Evolutionary conservation across 2,329 filamentous ascomycete genomes (phyloP), one percentile per base, ranked within the genome.

Genomic region (Boeremia lycopersici): DNA sequence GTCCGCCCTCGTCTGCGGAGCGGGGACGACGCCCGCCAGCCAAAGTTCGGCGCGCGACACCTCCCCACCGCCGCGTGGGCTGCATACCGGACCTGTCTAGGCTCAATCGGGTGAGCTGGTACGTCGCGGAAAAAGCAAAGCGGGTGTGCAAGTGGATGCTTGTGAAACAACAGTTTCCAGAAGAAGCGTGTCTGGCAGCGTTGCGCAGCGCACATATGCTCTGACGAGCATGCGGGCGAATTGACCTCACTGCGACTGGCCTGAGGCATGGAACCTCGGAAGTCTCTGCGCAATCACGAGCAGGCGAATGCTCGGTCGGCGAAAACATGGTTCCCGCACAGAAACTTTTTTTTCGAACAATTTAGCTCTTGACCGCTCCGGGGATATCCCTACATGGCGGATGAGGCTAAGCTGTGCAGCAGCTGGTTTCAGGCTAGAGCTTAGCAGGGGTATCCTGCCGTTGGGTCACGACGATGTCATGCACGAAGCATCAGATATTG

Each of bases 401-500:
- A 65, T 63, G 65, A 67, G 66, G 67, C 70, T 71, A 72, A 65
- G 64, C 62, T 43, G 57, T 56, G 60, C 64, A 67, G 59, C 44
- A 42, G 52, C 31, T 31, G 28, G 43, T 53, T 57, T 48, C 59
- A 62, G 60, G 40, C 60, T 63, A 69, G 67, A 56, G 19, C 19
- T 23, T 23, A 23, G 33, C 33, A 61, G 69, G 61, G 29, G 30
- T 61, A 45, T 23, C 60, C 60, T 65, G 65, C 17, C 56, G 57
- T 58, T 64, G 62, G 62, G 60, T 55, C 64, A 48, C 56, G 55
- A 67, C 35, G 12, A 17, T 64, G 64, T 62, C 63, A 72, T 74
- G 69, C 69, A 70, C 65, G 57, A 64, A 64, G 65, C 65, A 63
- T 67, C 68, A 69, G 64, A 72, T 69, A 63, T 69, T 65, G 62